Evolutionary conservation across 2,329 filamentous ascomycete species (phyloP), one percentile per base, ranked within the genome.

Genomic region (Colletotrichum zoysiae): DNA sequence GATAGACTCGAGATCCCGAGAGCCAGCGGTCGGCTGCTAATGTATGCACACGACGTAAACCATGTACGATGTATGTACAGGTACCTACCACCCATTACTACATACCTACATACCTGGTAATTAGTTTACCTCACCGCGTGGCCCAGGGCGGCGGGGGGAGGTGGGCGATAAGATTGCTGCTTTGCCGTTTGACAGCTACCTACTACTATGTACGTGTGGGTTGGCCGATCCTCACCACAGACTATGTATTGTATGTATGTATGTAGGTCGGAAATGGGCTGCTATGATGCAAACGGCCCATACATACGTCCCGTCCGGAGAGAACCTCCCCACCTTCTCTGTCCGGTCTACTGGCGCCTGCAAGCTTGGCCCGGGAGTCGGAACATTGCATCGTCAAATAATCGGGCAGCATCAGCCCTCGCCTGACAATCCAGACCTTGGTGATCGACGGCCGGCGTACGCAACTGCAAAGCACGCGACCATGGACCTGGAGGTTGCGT

Each of bases 401-500:
- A 71, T 69, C 70, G 70, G 70, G 20, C 46, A 46, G 38, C 44
- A 64, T 69, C 48, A 55, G 46, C 33, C 33, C 40, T 64, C 55
- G 35, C 51, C 51, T 59, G 58, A 44, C 53, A 56, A n/a, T 60
- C 69, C 59, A 65, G 70, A 30, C 33, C 59, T 69, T 38, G 30
- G 16, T 30, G 65, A 69, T 71, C 70, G 70, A 55, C 65, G 48
- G 33, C 46, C 40, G 44, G 40, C 40, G 59, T 65, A 71, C 65
- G 69, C 69, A 69, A 60, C 48, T 55, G 59, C 59, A 56, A 56
- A 35, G 59, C 69, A 71, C 70, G 59, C 60, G 70, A 71, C 70
- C 70, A 42, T n/a, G 30, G 16, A 8, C 18, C 14, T 46, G 59
- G 53, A 53, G 38, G 46, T 48, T 69, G 63, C 65, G 69, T 71